Conservation (phyloP, 768 basidiomycete species). For the Auricularia sp. region DNA sequence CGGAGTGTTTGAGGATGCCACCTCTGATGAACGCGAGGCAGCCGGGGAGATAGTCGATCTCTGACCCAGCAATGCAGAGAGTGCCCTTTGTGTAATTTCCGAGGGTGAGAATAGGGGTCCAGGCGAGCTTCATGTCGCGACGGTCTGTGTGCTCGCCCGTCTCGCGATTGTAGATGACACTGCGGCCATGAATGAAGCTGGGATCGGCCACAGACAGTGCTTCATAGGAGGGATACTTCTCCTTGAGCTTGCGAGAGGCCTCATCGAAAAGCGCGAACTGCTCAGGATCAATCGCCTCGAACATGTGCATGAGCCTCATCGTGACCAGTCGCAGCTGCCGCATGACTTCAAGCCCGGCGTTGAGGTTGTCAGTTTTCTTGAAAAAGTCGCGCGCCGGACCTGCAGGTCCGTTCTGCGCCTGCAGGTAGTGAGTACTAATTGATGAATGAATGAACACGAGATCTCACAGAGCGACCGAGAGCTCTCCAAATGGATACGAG, state of each 20-base stretch:
- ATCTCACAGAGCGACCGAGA: neutral
- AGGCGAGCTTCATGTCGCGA: neutral
- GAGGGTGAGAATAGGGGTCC: neutral
- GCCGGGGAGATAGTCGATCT: neutral
- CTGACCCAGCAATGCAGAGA: neutral
- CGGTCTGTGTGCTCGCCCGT: neutral
- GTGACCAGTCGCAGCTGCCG: neutral
- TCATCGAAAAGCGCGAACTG: neutral
- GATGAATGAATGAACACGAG: neutral
- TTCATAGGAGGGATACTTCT: neutral
- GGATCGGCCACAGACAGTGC: neutral
- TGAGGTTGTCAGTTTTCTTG: neutral
- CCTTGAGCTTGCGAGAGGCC: neutral
- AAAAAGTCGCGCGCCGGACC: neutral
- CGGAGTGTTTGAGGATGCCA: neutral
- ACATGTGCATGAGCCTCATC: neutral
- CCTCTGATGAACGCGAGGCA: neutral
- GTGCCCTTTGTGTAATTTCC: neutral
- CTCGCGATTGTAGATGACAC: neutral
- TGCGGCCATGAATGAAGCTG: neutral
- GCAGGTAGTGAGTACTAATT: neutral
- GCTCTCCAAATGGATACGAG: neutral
- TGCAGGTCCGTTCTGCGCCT: neutral
- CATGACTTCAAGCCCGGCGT: neutral
- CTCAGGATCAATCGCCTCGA: neutral